Base-by-base conservation (phyloP, 345 rosid genomes). In the Mercurialis annua region DNA sequence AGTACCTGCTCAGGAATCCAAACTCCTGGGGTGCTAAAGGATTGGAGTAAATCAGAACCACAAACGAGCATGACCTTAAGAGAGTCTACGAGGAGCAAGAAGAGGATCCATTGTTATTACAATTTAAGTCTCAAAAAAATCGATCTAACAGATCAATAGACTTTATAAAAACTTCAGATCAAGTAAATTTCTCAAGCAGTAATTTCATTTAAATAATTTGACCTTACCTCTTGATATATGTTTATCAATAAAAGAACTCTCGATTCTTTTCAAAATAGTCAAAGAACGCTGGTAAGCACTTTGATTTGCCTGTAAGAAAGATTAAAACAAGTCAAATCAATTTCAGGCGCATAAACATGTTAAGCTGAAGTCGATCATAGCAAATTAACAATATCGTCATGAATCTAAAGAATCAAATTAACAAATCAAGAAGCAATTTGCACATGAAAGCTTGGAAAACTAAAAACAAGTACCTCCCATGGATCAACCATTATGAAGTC, bases 1-100 rank as follows among this genome's bases (percentile, higher is more conserved):
- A 47, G 23, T 80, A 86, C 98, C 87, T 94, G 99, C 59, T 86
- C 93, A 43, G 69, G 93, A 54, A 89, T 86, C 99, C 99, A 94
- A 73, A 74, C 73, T 68, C 90, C 90, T 3, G 96, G 99, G 62
- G 69, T 75, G 78, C 81, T 62, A 68, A 92, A 92, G 36, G 97
- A 91, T 65, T 87, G 80, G 26, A 91, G 82, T 62, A 94, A 80
- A 81, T 91, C 99, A 76, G 98, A 89, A 81, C 96, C 98, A 70
- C 99, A 94, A 38, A 94, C 73, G 62, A 94, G 87, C 97, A 91
- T 85, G 77, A 89, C 83, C 75, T 73, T 84, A 29, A 86, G 86
- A 78, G 87, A 80, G 64, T 66, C 98, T 92, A 74, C 67, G 66
- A 74, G 48, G 17, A 63, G 12, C 43, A 71, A 67, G 48, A 40